phyloP scores from a whole-genome alignment of 176 grass and related monocot genomes.

The Eleusine coracana region DNA sequence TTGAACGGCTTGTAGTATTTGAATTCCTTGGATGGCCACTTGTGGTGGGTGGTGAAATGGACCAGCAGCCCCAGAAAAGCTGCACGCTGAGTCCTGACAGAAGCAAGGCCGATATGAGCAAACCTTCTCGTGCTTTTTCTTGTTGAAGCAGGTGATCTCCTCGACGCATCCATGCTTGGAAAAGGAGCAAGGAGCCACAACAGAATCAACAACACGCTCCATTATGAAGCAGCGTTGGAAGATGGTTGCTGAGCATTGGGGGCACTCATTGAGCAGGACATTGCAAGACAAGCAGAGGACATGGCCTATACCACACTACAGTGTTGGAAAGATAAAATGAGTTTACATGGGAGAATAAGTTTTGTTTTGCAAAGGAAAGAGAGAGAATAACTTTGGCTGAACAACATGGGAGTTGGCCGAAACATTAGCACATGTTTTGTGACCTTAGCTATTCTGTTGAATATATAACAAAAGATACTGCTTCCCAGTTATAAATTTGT shows the following conservation, averaged over 20 bases:
- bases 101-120: not conserved
- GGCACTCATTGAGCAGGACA: not conserved
- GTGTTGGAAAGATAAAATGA: not conserved
- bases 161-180: constrained; percentile 7
- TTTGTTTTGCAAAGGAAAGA: not conserved
- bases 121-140: not conserved
- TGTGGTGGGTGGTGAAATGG: constrained; percentile 9
- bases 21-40: constrained; percentile 12
- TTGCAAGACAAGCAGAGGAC: constrained; percentile 22
- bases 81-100: constrained; percentile 19
- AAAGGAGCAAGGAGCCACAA: constrained; percentile 29
- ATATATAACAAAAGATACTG: not conserved
- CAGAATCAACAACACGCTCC: constrained; percentile 25
- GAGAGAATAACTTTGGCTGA: not conserved
- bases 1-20: constrained; percentile 2
- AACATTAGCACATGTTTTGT: not conserved
- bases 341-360: not conserved
- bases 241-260: not conserved
- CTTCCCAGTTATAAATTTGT: not conserved
- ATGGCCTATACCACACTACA: constrained; percentile 33
- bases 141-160: constrained; percentile 7
- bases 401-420: not conserved
- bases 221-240: constrained; percentile 31
- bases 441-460: not conserved
- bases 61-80: not conserved